Percentiles rank a stretch among this genome's conserved stretches.
Evolutionary conservation across 352 stramenopile species (phyloP).

Genomic region (Pythium oligandrum): DNA sequence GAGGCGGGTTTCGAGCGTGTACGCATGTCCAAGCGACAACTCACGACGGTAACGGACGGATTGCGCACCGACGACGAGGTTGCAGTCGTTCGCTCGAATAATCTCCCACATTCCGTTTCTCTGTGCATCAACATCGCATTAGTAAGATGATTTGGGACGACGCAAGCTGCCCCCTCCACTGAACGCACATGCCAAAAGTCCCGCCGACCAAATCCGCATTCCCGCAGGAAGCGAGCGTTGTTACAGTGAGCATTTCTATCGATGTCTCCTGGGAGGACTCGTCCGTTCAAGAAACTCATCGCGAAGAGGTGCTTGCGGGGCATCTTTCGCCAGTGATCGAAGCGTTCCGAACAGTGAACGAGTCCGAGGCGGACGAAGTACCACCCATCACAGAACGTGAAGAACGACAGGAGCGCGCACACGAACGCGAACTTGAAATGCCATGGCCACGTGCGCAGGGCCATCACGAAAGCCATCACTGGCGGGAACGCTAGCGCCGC

Average conservation of each 20-base stretch:
- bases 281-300: conserved; percentile 34
- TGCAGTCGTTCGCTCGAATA: conserved; percentile 43
- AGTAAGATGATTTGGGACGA: too few species aligned
- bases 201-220: conserved; percentile 74
- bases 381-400: conserved; percentile 72
- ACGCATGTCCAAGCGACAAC: conserved; percentile 60
- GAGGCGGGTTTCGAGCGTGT: conserved; percentile 68
- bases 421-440: too few species aligned
- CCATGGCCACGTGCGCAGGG: too few species aligned
- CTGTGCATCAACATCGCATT: conserved; percentile 12
- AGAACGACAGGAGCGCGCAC: conserved; percentile 30
- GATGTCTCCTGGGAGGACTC: conserved; percentile 59
- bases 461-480: conserved; percentile 11
- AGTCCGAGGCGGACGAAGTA: conserved; percentile 59
- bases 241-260: conserved; percentile 86
- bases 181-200: conserved; percentile 75
- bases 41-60: conserved; percentile 81
- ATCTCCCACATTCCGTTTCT: conserved; percentile 73
- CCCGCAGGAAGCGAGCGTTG: conserved; percentile 80
- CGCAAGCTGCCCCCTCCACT: too few species aligned
- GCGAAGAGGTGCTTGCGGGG: conserved; percentile 48
- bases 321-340: conserved; percentile 11
- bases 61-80: conserved; percentile 79
- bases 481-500: conserved; percentile 44
- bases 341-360: conserved; percentile 15